phyloP scores from a whole-genome alignment of 2,329 filamentous ascomycete species.

The Xylariaceae sp. region DNA sequence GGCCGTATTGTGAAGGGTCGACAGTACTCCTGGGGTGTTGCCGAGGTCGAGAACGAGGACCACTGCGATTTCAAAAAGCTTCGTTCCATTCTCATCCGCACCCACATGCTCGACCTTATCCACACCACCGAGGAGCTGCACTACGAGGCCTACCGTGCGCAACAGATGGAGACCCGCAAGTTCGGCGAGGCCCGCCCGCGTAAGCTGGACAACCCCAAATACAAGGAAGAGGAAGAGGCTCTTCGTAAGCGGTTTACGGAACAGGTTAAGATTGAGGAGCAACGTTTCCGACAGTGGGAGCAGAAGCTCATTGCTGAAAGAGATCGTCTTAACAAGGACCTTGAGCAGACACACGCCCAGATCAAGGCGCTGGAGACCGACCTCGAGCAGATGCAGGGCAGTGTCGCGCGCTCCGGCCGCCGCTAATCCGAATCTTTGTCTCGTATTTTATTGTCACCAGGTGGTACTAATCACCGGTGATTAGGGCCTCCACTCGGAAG shows the following conservation, averaged over 20 bases:
- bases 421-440: conserved; percentile 56
- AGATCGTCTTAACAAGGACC: conserved; percentile 98
- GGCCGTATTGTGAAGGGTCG: conserved; percentile 97
- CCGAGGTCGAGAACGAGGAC: conserved; percentile 99
- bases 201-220: conserved; percentile 99
- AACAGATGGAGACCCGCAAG: conserved; percentile 99
- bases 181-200: conserved; percentile 95
- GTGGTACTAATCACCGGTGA: conserved; percentile 22
- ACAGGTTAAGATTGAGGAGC: conserved; percentile 99
- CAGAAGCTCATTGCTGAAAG: conserved; percentile 99
- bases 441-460: conserved; percentile 17
- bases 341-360: conserved; percentile 93
- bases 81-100: conserved; percentile 95
- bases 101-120: conserved; percentile 99
- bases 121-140: conserved; percentile 99
- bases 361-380: conserved; percentile 91
- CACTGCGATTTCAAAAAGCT: conserved; percentile 99
- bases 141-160: conserved; percentile 98
- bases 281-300: conserved; percentile 98
- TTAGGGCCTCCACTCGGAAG: conserved; percentile 23
- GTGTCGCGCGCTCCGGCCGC: conserved; percentile 84
- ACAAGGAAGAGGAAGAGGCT: conserved; percentile 99
- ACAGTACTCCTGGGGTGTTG: conserved; percentile 99
- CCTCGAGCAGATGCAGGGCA: conserved; percentile 90
- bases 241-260: conserved; percentile 99